These are phyloP conservation scores for Acer negundo DNA, from an alignment of 345 rosid species.

Conservation along the genomic window DNA sequence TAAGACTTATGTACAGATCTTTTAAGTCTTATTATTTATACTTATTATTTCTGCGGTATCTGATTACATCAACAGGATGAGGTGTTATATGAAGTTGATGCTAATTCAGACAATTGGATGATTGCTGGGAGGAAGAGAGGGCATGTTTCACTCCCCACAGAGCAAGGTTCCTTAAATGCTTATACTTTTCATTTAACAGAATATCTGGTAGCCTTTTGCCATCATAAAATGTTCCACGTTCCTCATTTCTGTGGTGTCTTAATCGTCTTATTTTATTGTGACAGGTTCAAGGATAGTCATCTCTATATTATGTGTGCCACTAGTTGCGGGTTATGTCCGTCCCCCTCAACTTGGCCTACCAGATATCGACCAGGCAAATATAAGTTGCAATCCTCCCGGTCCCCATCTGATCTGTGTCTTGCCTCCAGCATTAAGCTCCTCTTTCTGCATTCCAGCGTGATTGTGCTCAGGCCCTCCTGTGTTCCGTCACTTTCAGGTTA, in stretches of 20 bases:
- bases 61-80: constrained; percentile 53
- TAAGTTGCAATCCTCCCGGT: constrained; percentile 84
- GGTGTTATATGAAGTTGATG: constrained; percentile 80
- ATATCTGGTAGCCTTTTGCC: not conserved
- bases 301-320: constrained; percentile 77
- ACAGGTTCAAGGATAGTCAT: constrained; percentile 79
- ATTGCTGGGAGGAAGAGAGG: constrained; percentile 98
- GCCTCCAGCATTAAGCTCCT: constrained; percentile 88
- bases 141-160: constrained; percentile 60
- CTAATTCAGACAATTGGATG: constrained; percentile 87
- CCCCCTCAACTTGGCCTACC: constrained; percentile 84
- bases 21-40: not conserved
- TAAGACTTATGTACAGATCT: not conserved
- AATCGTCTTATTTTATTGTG: not conserved
- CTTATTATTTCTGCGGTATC: constrained; percentile 13
- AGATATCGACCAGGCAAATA: constrained; percentile 58
- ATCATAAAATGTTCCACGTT: not conserved
- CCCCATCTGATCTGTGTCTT: constrained; percentile 88
- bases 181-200: not conserved
- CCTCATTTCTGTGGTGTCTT: not conserved
- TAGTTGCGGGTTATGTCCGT: constrained; percentile 84
- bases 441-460: constrained; percentile 74
- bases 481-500: not conserved
- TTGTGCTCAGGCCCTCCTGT: not conserved
- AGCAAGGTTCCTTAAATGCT: constrained; percentile 52